Conservation (phyloP, 2,329 filamentous ascomycete genomes). For the Fusarium setosum region DNA sequence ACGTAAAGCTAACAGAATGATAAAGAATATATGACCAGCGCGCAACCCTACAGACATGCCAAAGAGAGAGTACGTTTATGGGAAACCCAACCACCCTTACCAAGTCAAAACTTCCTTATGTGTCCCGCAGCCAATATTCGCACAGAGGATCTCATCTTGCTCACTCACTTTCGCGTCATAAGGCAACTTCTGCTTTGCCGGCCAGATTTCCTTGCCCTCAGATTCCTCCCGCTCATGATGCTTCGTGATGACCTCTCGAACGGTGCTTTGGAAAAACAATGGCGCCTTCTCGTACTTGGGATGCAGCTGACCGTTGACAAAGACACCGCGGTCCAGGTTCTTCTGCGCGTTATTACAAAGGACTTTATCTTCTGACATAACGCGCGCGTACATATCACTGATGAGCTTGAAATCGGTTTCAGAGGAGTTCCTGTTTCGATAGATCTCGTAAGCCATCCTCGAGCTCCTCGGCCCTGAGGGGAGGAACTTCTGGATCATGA, state of each 20-base stretch:
- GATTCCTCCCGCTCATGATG: conserved; percentile 22
- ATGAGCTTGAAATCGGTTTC: conserved; percentile 7
- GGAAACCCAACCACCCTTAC: neutral
- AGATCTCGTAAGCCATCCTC: conserved; percentile 28
- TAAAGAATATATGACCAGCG: no score
- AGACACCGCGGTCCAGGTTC: conserved; percentile 23
- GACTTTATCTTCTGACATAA: conserved; percentile 30
- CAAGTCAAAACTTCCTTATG: conserved; percentile 20
- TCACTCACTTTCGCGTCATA: neutral
- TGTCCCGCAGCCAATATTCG: conserved; percentile 11
- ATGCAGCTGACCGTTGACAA: conserved; percentile 26
- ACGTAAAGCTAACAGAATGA: no score
- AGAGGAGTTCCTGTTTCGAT: conserved; percentile 23
- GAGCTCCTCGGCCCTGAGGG: conserved; percentile 13
- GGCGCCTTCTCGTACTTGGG: conserved; percentile 30
- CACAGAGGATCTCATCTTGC: conserved; percentile 23
- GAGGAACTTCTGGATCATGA: conserved; percentile 32
- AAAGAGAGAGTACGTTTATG: no score
- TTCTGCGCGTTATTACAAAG: conserved; percentile 17
- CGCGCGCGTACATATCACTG: conserved; percentile 17
- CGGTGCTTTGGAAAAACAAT: conserved; percentile 24
- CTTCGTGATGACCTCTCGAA: conserved; percentile 24
- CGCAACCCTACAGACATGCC: no score
- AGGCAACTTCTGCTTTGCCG: conserved; percentile 14
- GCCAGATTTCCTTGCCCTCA: conserved; percentile 16